Percentiles rank a stretch among this genome's conserved stretches.
Conservation (phyloP, 164 flowering plant genomes). For the Stephania yunnanensis region DNA sequence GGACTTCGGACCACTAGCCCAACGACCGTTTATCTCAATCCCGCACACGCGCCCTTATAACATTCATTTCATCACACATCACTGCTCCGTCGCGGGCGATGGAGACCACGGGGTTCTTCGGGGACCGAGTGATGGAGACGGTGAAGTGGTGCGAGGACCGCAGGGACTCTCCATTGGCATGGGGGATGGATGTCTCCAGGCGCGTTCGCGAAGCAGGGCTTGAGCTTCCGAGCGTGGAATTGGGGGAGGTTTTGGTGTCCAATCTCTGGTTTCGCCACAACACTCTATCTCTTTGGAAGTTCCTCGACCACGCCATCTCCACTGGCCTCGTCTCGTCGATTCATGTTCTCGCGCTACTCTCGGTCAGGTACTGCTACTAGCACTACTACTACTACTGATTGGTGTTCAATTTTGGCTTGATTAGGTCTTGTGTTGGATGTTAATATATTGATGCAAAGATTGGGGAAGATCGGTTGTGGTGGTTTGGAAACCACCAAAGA, state of each 20-base stretch:
- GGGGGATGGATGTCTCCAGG: conserved; percentile 41
- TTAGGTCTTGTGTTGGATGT: no score
- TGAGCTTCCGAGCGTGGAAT: conserved; percentile 35
- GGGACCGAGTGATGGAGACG: conserved; percentile 31
- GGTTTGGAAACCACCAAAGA: no score
- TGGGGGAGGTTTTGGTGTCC: conserved; percentile 39
- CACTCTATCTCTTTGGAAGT: conserved; percentile 52
- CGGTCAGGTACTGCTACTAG: conserved; percentile 31
- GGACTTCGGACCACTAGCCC: no score
- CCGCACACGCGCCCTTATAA: no score
- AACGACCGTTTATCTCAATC: no score
- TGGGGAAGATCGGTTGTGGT: no score
- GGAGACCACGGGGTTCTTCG: conserved; percentile 22
- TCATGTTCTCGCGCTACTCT: conserved; percentile 58
- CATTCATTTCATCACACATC: no score
- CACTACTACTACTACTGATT: no score
- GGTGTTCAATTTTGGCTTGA: no score
- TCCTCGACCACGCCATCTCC: conserved; percentile 39
- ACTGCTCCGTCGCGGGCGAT: no score
- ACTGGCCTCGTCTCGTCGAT: conserved; percentile 46
- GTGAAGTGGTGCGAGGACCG: conserved; percentile 36
- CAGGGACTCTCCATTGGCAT: conserved; percentile 33
- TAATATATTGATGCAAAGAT: no score
- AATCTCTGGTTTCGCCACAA: conserved; percentile 44
- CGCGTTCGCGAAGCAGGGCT: conserved; percentile 24